These are phyloP conservation scores for Botryotinia calthae DNA, from an alignment of 2,329 filamentous ascomycete species.

Conservation along the genomic window DNA sequence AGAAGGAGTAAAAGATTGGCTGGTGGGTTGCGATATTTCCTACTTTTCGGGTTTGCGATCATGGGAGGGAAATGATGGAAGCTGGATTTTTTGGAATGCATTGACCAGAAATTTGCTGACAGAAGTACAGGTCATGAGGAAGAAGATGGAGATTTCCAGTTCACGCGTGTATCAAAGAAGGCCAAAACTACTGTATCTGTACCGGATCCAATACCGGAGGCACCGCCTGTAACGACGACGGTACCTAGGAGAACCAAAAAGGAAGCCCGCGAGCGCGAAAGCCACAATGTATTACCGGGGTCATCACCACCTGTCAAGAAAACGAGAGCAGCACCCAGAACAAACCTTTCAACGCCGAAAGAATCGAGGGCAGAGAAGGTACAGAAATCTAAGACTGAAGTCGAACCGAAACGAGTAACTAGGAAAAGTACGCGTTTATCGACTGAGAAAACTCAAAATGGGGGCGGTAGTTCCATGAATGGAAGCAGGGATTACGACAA, in stretches of 20 bases:
- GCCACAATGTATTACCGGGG: conserved; percentile 24
- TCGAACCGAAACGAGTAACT: conserved; percentile 41
- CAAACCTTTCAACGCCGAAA: conserved; percentile 2
- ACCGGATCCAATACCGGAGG: conserved; percentile 37
- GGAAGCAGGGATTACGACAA: conserved; percentile 33
- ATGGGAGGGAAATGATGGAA: conserved; percentile 1
- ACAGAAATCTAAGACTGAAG: conserved; percentile 26
- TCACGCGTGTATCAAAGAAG: conserved; percentile 65
- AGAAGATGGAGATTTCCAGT: conserved; percentile 74
- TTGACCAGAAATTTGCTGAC: conserved; percentile 21
- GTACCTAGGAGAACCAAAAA: conserved; percentile 40
- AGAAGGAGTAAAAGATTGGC: conserved; percentile 61
- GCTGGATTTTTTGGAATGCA: conserved; percentile 10
- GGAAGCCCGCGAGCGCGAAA: conserved; percentile 41
- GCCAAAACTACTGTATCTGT: conserved; percentile 51
- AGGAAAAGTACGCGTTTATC: conserved; percentile 47
- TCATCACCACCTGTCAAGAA: conserved; percentile 43
- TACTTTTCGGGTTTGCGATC: conserved; percentile 18
- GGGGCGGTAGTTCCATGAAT: conserved; percentile 26
- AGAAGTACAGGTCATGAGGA: conserved; percentile 58
- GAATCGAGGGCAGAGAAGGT: conserved; percentile 7
- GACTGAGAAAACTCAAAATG: conserved; percentile 40
- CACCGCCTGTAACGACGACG: conserved; percentile 41
- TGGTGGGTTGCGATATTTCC: conserved; percentile 47
- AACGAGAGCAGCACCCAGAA: conserved; percentile 28